phyloP scores from a whole-genome alignment of 371 early-diverging fungal species.

The Smittium mucronatum region DNA sequence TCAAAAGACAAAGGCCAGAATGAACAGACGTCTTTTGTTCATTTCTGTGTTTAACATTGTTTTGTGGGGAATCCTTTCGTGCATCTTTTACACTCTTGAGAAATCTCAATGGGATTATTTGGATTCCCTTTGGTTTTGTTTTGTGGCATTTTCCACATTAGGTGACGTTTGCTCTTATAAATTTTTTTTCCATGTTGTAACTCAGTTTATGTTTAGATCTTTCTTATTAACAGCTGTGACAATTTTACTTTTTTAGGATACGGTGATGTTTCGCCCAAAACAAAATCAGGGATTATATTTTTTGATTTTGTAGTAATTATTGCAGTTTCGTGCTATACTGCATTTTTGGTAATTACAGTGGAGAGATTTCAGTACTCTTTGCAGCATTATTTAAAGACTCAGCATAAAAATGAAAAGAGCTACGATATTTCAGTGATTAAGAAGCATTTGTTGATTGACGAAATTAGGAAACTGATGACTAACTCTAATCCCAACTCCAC shows the following conservation, averaged over 20 bases:
- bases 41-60: constrained; percentile 16
- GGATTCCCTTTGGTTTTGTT: constrained; percentile 32
- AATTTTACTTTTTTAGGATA: constrained; percentile 17
- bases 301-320: constrained; percentile 28
- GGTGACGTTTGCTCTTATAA: background rate
- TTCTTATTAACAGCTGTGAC: no score
- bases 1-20: background rate
- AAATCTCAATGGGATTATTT: constrained; percentile 24
- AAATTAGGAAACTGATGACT: background rate
- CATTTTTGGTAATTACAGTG: constrained; percentile 27
- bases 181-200: background rate
- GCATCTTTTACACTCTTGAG: constrained; percentile 24
- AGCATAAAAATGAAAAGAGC: background rate
- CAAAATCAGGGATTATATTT: constrained; percentile 28
- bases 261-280: constrained; percentile 22
- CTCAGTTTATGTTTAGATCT: no score
- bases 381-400: background rate
- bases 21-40: background rate
- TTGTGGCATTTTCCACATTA: constrained; percentile 31
- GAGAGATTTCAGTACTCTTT: background rate
- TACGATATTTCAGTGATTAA: background rate
- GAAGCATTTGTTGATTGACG: background rate
- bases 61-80: constrained; percentile 22
- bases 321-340: constrained; percentile 32
- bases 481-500: background rate